Percentiles rank a stretch among this genome's conserved stretches.
phyloP scores from a whole-genome alignment of 306 rosid genomes.

The Begonia loranthoides region DNA sequence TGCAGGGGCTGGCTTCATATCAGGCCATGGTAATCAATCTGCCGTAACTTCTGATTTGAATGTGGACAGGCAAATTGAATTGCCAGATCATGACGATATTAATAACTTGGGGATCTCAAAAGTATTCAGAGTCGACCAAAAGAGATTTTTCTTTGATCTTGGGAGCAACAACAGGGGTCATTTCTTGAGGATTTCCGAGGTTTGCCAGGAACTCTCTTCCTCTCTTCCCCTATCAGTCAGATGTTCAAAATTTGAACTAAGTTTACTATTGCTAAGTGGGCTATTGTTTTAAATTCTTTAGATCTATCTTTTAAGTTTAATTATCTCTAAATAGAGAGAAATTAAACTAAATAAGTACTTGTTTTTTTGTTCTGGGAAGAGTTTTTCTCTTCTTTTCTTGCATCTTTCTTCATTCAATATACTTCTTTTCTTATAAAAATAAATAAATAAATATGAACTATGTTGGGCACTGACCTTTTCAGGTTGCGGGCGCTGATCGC shows the following conservation, averaged over 20 bases:
- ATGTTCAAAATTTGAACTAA: too few relatives aligned
- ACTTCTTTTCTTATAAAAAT: too few relatives aligned
- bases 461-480: constrained; percentile 8
- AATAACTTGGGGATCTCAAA: constrained; percentile 83
- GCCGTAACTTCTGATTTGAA: constrained; percentile 70
- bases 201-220: neutral
- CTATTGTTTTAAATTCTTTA: too few relatives aligned
- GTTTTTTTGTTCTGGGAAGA: too few relatives aligned
- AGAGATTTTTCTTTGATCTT: constrained; percentile 91
- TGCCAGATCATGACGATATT: constrained; percentile 78
- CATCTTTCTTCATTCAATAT: too few relatives aligned
- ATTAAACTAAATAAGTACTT: too few relatives aligned
- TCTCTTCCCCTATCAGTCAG: too few relatives aligned
- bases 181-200: constrained; percentile 98
- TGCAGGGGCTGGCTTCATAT: constrained; percentile 97
- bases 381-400: too few relatives aligned
- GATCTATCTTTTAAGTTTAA: too few relatives aligned
- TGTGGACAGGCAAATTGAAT: constrained; percentile 67
- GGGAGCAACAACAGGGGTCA: constrained; percentile 98
- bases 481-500: constrained; percentile 98
- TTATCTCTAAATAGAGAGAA: too few relatives aligned
- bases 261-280: too few relatives aligned
- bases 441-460: too few relatives aligned
- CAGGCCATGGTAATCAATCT: constrained; percentile 86
- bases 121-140: constrained; percentile 94